Base-by-base conservation (phyloP, 768 basidiomycete species). In the Xerocomellus dryophilus region DNA sequence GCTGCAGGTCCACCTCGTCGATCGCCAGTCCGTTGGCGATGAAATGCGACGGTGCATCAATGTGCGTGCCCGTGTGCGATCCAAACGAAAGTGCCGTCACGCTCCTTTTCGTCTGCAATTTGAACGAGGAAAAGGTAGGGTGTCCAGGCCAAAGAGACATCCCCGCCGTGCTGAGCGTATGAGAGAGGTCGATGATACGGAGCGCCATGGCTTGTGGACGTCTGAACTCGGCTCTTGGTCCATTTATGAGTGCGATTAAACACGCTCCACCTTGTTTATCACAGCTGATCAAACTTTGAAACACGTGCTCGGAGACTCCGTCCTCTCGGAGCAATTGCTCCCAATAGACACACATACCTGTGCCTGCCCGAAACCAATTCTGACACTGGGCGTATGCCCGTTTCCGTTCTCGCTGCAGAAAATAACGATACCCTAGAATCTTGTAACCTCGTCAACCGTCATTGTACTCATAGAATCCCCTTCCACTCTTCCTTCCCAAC, bases 401-500 rank as follows among this genome's bases (percentile, higher is more conserved):
- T 29, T 10, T 9, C 27, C 8, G 7, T 27, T 27, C 27, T 23
- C 8, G 1, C n/a, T n/a, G n/a, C n/a, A n/a, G n/a, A n/a, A n/a
- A n/a, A n/a, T n/a, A n/a, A n/a, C n/a, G n/a, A n/a, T n/a, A n/a
- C n/a, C n/a, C 32, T 34, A 34, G 49, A 31, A 7, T 12, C n/a
- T n/a, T n/a, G 29, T 29, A 29, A 29, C 29, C 29, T 10, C 9
- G 32, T 60, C 53, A 66, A n/a, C 50, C 15, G 5, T 66, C 60
- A 0, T 65, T 57, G 64, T 97, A 97, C 58, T 95, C 92, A 65
- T 97, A 98, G 71, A 98, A 98, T 17, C 95, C 94, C 69, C 88
- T 93, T 5, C 94, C 93, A 53, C 82, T 91, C 78, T 96, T 96
- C 77, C 80, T 86, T 11, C 96, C 96, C 47, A 89, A 79, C 90